Evolutionary conservation across 768 basidiomycete genomes (phyloP), one percentile per base, ranked within the genome.

Genomic region (Lentinula boryana): DNA sequence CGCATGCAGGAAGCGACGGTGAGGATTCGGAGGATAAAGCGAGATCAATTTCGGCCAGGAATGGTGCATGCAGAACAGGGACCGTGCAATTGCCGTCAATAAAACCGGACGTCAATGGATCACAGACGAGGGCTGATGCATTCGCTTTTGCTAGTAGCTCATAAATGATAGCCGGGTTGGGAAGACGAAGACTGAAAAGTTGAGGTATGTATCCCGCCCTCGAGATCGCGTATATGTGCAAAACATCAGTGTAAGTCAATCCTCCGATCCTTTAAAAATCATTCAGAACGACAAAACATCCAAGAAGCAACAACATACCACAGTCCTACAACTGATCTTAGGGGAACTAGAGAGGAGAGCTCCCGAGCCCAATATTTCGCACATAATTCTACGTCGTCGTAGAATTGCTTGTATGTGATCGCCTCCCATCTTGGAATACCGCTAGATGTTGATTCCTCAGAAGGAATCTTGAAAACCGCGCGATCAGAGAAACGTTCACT

Each of bases 181-280:
- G 87, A 32, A 91, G 80, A n/a, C 87, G 82, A 63, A 91, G 74
- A 68, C 87, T 88, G 76, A 91, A 89, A 15, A 91, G 71, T 63
- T 91, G 89, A 0, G 90, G 90, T 63, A 89, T 74, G 70, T 85
- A 91, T 4, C 89, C 89, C 5, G 89, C 90, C 67, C 89, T 78
- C 13, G 87, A 85, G 62, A 92, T 74, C 57, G 84, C 85, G 68
- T 90, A 91, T 62, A 91, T 85, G 64, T 88, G 86, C 21, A 91
- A 72, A 35, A 86, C 80, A 69, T 92, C 89, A 50, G 75, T 70
- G 68, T 91, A 91, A 21, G 83, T 81, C 75, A 87, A 85, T 5
- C 90, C 90, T 38, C 84, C 78, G 44, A 91, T 72, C 90, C 90
- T 92, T 54, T 4, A 65, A 64, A 54, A 49, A 16, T 27, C 13